Conservation (phyloP, 1,139 yeast genomes). For the Lodderomyces elongisporus region DNA sequence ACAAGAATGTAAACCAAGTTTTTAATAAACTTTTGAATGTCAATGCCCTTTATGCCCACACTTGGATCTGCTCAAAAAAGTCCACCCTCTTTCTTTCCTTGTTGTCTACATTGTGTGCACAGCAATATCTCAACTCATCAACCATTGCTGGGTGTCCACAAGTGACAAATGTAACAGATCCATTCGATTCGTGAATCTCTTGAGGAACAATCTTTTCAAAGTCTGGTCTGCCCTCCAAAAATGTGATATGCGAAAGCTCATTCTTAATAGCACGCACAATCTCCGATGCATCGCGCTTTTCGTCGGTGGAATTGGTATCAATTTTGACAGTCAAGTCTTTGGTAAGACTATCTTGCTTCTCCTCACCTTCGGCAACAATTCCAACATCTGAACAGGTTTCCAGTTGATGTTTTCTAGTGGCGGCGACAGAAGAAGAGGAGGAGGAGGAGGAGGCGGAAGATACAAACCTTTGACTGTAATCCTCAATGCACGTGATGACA, state of each 20-base stretch:
- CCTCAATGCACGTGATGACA: slow-evolving; percentile 4
- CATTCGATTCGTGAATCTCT: slow-evolving; percentile 26
- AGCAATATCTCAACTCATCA: slow-evolving; percentile 40
- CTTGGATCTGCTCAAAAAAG: slow-evolving; percentile 36
- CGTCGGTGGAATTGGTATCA: slow-evolving; percentile 10
- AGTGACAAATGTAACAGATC: slow-evolving; percentile 39
- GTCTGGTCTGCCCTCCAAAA: slow-evolving; percentile 31
- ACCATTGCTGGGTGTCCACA: slow-evolving; percentile 56
- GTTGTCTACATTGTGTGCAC: slow-evolving; percentile 23
- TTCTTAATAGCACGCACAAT: slow-evolving; percentile 12
- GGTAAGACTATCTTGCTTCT: not conserved
- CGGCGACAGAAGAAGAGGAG: no score
- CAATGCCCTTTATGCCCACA: slow-evolving; percentile 36
- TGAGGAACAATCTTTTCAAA: slow-evolving; percentile 22
- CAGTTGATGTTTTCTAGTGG: no score
- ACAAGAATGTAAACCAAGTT: no score
- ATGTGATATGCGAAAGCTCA: slow-evolving; percentile 25
- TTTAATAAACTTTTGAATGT: no score
- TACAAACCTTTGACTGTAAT: slow-evolving; percentile 2
- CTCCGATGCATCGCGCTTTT: not conserved
- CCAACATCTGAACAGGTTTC: no score
- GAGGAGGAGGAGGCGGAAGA: not conserved
- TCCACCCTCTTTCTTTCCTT: slow-evolving; percentile 28
- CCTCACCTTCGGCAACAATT: not conserved
- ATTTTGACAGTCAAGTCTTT: not conserved